Percentiles rank a stretch among this genome's conserved stretches.
Evolutionary conservation across 257 asterid genomes (phyloP).

Genomic region (Nyctanthes arbortristis): DNA sequence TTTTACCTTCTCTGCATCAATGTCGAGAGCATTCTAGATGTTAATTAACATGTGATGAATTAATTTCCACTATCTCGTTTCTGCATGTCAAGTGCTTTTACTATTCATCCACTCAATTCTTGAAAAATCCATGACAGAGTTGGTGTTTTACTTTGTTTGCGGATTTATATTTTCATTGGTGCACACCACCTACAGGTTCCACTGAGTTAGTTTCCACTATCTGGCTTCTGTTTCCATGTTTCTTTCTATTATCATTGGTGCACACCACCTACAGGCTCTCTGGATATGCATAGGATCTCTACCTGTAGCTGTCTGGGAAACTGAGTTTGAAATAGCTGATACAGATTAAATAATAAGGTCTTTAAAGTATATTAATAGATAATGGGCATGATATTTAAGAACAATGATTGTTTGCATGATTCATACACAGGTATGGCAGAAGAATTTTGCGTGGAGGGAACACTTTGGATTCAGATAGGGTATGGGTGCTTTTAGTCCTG

Average conservation of each 20-base stretch:
- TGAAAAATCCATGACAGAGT: background rate
- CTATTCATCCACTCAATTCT: background rate
- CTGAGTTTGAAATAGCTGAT: background rate
- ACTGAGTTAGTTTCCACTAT: too few species aligned
- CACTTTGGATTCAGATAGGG: conserved; percentile 95
- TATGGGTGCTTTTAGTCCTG: conserved; percentile 29
- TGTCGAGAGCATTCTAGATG: background rate
- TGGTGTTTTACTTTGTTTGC: background rate
- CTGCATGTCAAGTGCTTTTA: background rate
- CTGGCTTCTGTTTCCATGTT: too few species aligned
- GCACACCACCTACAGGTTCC: background rate
- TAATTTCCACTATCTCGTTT: background rate
- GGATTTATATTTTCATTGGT: background rate
- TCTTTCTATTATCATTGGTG: background rate
- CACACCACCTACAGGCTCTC: too few species aligned
- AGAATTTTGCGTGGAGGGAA: conserved; percentile 91
- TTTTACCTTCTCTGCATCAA: background rate
- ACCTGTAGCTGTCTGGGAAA: conserved; percentile 2
- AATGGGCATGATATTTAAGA: background rate
- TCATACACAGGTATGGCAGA: conserved; percentile 56
- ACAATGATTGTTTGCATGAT: conserved; percentile 12
- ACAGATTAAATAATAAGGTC: background rate
- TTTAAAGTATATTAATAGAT: background rate
- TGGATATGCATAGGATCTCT: conserved; percentile 14
- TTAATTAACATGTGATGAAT: background rate